Base-by-base conservation (phyloP, 192 early-diverging fungal genomes). In the Cetraspora pellucida region DNA sequence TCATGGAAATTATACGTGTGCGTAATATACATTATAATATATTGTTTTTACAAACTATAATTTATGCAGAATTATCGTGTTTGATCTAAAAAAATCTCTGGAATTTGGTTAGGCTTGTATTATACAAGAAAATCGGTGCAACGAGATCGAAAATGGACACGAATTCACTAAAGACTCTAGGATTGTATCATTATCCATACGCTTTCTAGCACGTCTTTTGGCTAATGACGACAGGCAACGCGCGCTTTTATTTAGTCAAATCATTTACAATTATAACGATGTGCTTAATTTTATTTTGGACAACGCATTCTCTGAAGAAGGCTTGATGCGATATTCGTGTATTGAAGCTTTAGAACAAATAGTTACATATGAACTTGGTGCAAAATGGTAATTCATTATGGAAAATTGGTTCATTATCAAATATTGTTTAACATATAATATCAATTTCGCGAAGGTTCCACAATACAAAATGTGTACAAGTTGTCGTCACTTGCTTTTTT, bases 1-100 rank as follows among this genome's bases (percentile, higher is more conserved):
- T 85, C 19, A 68, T 88, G 25, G 70, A 81, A 54, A 81, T 80
- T 19, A 63, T 88, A 28, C 67, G 78, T 55, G 82, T 79, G 77
- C 47, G 27, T 19, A 10, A n/a, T n/a, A n/a, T n/a, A 21, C 21
- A 28, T 23, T 19, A 11, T 58, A 19, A 4, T 11, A 63, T 17
- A 5, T 19, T 54, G 5, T 4, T 19, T 54, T 19, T 54, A 54
- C 19, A n/a, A 19, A 54, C 50, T 54, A 3, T 19, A 10, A 54
- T 4, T 54, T 54, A 54, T 19, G 11, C 50, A 54, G 11, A 19
- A 54, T 13, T 4, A 16, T 54, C 50, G 50, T 54, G 50, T n/a
- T 54, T n/a, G 13, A 14, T 54, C 50, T 13, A 2, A 4, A 14
- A 37, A n/a, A 37, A 37, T 19, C 16, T 54, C 16, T 13, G 13